Conservation (phyloP, 169 alveolate genomes). For the Plasmodium reichenowi region DNA sequence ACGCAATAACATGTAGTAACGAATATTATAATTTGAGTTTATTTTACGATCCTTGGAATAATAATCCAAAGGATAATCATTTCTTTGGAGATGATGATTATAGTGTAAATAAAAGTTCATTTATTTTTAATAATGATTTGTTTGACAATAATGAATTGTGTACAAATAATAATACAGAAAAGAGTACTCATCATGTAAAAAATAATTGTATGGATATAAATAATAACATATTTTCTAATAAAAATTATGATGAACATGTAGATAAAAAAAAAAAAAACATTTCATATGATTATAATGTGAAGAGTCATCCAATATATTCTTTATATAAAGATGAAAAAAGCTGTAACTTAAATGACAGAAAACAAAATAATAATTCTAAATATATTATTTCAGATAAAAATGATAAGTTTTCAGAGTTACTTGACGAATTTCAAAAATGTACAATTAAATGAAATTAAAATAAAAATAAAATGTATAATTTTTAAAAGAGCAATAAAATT, state of each 20-base stretch:
- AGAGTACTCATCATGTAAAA: background rate
- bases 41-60: conserved; percentile 68
- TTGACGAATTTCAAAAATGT: conserved; percentile 68
- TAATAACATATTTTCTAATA: conserved; percentile 1
- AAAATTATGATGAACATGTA: conserved; percentile 19
- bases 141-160: background rate
- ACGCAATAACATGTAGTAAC: background rate
- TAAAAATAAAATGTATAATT: no score
- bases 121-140: background rate
- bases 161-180: background rate
- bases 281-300: background rate
- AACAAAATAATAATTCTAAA: background rate
- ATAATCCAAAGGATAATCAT: background rate
- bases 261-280: background rate
- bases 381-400: conserved; percentile 63
- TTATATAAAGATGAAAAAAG: background rate
- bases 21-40: background rate
- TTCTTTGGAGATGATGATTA: background rate
- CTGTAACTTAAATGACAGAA: background rate
- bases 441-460: conserved; percentile 1
- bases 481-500: no score
- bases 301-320: background rate
- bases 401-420: conserved; percentile 69
- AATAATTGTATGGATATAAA: background rate
- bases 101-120: background rate